Conservation (phyloP, 2,329 filamentous ascomycete species). For the Neofusicoccum parvum region DNA sequence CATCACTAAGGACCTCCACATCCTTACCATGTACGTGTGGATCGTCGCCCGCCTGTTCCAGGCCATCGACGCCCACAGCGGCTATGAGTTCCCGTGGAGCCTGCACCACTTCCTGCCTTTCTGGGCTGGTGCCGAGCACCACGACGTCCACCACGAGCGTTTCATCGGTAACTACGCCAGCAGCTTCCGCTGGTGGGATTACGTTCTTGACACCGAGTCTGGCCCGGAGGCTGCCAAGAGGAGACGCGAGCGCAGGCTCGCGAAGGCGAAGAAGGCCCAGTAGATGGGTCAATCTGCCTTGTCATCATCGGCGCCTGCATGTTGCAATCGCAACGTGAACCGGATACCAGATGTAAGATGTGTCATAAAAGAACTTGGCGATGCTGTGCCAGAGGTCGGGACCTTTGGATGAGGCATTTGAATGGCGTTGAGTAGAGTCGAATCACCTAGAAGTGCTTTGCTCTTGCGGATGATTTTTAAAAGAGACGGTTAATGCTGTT, state of each 20-base stretch:
- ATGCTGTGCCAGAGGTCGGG: not conserved
- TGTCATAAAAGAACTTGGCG: not conserved
- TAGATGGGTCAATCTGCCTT: slow-evolving; percentile 25
- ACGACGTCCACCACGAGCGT: slow-evolving; percentile 96
- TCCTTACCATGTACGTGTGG: slow-evolving; percentile 98
- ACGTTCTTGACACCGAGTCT: slow-evolving; percentile 87
- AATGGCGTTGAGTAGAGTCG: not conserved
- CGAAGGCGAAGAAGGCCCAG: slow-evolving; percentile 64
- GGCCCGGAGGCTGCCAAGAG: slow-evolving; percentile 83
- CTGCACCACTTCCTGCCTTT: slow-evolving; percentile 94
- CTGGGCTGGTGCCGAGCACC: slow-evolving; percentile 96
- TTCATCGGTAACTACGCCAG: slow-evolving; percentile 98
- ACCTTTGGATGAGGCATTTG: slow-evolving; percentile 2
- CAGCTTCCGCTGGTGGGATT: slow-evolving; percentile 99
- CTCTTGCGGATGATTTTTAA: not conserved
- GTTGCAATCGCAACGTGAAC: too few relatives aligned
- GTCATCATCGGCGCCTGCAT: not conserved
- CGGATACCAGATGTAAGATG: not conserved
- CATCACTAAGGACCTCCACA: slow-evolving; percentile 83
- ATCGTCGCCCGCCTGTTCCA: slow-evolving; percentile 92
- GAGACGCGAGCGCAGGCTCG: slow-evolving; percentile 76
- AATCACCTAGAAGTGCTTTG: not conserved
- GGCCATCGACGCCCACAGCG: slow-evolving; percentile 95
- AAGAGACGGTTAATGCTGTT: slow-evolving; percentile 14
- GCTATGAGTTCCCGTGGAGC: slow-evolving; percentile 98